Evolutionary conservation across 2,329 filamentous ascomycete genomes (phyloP).

Genomic region (Gnomoniopsis sp.): DNA sequence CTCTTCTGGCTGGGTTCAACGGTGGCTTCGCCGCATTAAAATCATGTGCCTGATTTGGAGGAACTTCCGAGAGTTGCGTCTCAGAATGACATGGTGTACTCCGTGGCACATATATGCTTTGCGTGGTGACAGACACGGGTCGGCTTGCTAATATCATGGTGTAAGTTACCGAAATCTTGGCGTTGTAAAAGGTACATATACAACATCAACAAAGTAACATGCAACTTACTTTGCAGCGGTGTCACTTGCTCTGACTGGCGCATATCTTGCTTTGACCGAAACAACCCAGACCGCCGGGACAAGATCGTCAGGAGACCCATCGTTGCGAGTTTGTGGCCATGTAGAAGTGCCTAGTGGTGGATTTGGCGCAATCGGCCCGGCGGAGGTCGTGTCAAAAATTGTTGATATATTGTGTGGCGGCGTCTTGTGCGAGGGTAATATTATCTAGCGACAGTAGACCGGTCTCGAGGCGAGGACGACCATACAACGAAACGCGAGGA

Average conservation of each 20-base stretch:
- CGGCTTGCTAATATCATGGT: background rate
- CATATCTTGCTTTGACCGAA: constrained; percentile 3
- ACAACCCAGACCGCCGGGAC: constrained; percentile 26
- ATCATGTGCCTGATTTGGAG: background rate
- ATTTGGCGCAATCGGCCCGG: background rate
- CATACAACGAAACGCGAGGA: background rate
- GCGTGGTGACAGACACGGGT: too few species aligned
- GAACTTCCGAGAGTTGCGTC: background rate
- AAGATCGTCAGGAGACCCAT: constrained; percentile 36
- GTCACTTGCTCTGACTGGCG: background rate
- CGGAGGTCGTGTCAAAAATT: background rate
- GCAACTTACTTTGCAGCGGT: constrained; percentile 3
- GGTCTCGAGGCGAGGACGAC: background rate
- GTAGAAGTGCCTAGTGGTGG: background rate
- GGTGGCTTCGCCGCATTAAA: background rate
- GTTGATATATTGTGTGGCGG: background rate
- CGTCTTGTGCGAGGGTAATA: background rate
- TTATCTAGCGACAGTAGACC: background rate
- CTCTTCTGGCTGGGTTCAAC: background rate
- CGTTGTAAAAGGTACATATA: constrained; percentile 27
- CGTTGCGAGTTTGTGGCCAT: constrained; percentile 15
- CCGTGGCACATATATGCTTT: too few species aligned
- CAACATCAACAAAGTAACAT: constrained; percentile 16
- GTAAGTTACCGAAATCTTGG: background rate
- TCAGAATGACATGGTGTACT: background rate